These are phyloP conservation scores for Arctostaphylos glauca DNA, from an alignment of 148 eudicot genomes.

Conservation along the genomic window DNA sequence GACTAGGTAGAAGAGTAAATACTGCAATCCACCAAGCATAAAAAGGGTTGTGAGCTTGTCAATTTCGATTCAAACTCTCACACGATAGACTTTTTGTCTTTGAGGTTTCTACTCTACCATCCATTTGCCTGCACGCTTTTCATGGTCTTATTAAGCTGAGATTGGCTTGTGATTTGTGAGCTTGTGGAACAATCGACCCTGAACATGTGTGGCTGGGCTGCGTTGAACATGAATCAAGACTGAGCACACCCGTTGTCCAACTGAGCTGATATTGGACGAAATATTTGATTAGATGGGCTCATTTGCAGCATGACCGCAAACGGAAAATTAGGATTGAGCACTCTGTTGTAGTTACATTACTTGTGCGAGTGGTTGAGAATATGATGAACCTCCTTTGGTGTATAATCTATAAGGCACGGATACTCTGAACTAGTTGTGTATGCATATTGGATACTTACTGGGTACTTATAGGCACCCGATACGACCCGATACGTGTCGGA, in stretches of 20 bases:
- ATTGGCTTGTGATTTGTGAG: neutral
- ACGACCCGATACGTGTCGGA: too few relatives aligned
- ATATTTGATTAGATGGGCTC: neutral
- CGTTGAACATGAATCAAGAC: neutral
- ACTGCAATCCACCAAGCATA: neutral
- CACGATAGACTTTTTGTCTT: neutral
- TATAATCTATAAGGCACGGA: too few relatives aligned
- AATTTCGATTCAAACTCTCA: neutral
- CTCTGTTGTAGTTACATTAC: neutral
- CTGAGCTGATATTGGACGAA: neutral
- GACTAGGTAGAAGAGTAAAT: neutral
- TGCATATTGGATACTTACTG: too few relatives aligned
- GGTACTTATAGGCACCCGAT: too few relatives aligned
- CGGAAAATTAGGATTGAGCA: neutral
- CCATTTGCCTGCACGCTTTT: neutral
- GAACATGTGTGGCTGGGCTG: neutral
- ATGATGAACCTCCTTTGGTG: neutral
- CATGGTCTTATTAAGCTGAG: neutral
- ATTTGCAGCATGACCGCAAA: neutral
- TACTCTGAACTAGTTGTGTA: too few relatives aligned
- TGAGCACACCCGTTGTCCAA: neutral
- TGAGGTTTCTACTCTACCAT: conserved; percentile 2
- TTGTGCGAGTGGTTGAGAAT: neutral
- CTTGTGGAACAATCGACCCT: conserved; percentile 2
- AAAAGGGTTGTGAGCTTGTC: neutral